Base-by-base conservation (phyloP, 441 rosid species). In the Flueggea neowawraea region DNA sequence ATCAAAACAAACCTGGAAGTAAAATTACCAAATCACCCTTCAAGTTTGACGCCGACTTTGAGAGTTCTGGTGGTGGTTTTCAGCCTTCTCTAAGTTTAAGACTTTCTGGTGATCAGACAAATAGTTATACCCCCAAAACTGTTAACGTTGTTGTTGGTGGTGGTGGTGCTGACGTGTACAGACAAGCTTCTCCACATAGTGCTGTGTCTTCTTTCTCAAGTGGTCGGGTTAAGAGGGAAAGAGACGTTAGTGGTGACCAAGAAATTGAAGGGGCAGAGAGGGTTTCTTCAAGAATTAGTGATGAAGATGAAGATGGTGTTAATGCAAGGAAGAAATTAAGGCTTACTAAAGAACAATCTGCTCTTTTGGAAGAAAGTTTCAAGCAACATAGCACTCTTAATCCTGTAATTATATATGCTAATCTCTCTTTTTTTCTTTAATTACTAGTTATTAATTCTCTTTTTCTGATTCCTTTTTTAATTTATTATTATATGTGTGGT, bases 371-470 rank as follows among this genome's bases (percentile, higher is more conserved):
- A 62, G 98, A 93, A 49, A 93, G 84, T 69, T 93, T 93, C 71
- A 93, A 89, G 61, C 91, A 85, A 53, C 91, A 94, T 76, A 84
- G 75, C 76, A 94, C 98, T 63, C 98, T 94, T 51, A 94, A 89
- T 64, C 97, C 96, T 5, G 98, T 93, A 75, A 69, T 84, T 83
- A 17, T 13, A 44, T 10, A 53, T 55, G 48, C n/a, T 57, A 74
- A 66, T 32, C 63, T 12, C 31, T 63, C 13, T 1, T 17, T 47
- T 11, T 49, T 36, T 36, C 0, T n/a, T 4, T 31, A 0, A 5
- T 0, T 14, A 14, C 61, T 14, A 33, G 1, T 33, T 3, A 6
- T 32, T 16, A 43, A 6, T 0, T 43, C 8, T 43, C 8, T 43
- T 6, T 43, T 6, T 43, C 1, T 43, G 12, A 6, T 6, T 43